Percentiles rank a stretch among this genome's conserved stretches.
phyloP scores from a whole-genome alignment of 2,329 filamentous ascomycete genomes.

The Mollisia scopiformis region DNA sequence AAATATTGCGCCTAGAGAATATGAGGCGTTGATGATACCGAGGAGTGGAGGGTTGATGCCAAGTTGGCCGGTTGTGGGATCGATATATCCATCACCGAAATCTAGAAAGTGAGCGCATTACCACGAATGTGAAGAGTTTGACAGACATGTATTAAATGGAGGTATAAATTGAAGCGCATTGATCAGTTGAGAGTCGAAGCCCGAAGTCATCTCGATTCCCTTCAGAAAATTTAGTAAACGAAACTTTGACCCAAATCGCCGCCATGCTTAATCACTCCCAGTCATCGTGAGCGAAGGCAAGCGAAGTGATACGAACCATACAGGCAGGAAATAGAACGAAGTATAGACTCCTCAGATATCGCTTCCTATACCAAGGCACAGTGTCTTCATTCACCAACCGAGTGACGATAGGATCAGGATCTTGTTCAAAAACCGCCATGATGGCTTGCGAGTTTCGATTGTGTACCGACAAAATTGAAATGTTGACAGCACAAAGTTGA shows the following conservation, averaged over 20 bases:
- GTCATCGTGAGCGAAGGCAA: too few relatives aligned
- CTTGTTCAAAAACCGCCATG: neutral
- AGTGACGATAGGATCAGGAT: conserved; percentile 41
- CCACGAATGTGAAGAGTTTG: neutral
- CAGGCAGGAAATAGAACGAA: conserved; percentile 48
- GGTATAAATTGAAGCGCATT: conserved; percentile 44
- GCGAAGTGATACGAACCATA: conserved; percentile 44
- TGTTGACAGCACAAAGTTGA: neutral
- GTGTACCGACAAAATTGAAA: neutral
- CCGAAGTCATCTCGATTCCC: conserved; percentile 55
- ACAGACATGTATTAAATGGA: conserved; percentile 32
- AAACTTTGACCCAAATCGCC: neutral
- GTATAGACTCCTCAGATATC: conserved; percentile 42
- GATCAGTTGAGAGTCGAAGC: conserved; percentile 55
- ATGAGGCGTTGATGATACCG: conserved; percentile 44
- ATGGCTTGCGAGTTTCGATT: neutral
- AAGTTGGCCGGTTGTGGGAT: neutral
- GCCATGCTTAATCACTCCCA: too few relatives aligned
- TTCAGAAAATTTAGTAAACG: neutral
- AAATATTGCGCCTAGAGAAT: conserved; percentile 57
- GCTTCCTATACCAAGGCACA: conserved; percentile 43
- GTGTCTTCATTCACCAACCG: conserved; percentile 43
- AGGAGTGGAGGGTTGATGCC: neutral
- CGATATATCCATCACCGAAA: conserved; percentile 8
- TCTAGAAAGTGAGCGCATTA: neutral